phyloP scores from a whole-genome alignment of 768 basidiomycete species.

The Phaeotremella fagi region DNA sequence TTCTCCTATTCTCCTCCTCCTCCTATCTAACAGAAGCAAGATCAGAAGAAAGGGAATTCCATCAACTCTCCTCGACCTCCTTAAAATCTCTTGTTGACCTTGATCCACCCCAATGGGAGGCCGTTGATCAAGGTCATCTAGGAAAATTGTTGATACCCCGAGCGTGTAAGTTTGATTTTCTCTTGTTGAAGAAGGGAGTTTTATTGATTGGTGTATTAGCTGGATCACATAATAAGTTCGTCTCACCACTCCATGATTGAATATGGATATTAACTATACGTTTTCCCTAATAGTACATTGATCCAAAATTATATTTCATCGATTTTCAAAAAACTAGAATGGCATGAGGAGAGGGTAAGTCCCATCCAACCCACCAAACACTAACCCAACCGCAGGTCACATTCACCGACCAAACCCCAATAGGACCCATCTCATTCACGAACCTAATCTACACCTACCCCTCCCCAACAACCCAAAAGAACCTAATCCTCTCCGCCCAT shows the following conservation, averaged over 20 bases:
- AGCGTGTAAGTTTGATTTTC: constrained; percentile 55
- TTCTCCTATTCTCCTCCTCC: no score
- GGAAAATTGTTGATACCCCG: constrained; percentile 82
- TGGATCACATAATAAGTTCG: constrained; percentile 48
- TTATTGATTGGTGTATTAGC: constrained; percentile 25
- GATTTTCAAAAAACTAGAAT: constrained; percentile 65
- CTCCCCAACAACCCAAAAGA: constrained; percentile 72
- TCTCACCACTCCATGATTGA: no score
- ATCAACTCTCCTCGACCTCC: constrained; percentile 14
- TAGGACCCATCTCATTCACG: constrained; percentile 70
- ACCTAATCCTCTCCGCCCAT: constrained; percentile 84
- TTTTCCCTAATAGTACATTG: constrained; percentile 57
- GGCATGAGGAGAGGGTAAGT: constrained; percentile 70
- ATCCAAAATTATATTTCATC: constrained; percentile 78
- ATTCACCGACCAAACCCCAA: constrained; percentile 74
- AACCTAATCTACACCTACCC: constrained; percentile 89
- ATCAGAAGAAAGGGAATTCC: no score
- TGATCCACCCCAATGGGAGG: constrained; percentile 35
- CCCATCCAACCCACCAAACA: neutral
- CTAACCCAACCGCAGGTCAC: constrained; percentile 52
- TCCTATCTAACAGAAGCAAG: no score
- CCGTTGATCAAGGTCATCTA: constrained; percentile 54
- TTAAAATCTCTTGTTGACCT: constrained; percentile 12
- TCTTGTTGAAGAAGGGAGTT: no score
- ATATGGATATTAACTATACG: neutral